A percentile compares a stretch with the other conserved stretches of the same genome.
Conservation (phyloP, 495 filamentous ascomycete genomes). For the Penicillium atrosanguineum region DNA sequence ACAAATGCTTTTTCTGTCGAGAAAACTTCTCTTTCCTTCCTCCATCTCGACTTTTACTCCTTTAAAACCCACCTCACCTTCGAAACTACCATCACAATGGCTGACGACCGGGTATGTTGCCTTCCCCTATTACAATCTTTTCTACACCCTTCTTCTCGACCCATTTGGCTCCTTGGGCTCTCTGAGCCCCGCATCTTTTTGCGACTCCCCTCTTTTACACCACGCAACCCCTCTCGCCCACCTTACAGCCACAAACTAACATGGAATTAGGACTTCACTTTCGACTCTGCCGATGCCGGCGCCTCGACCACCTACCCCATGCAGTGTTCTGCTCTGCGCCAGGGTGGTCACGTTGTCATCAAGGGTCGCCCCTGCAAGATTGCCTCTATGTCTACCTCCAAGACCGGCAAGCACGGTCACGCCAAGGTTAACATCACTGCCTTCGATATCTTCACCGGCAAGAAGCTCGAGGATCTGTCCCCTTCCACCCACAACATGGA, state of each 20-base stretch:
- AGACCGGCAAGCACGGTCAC: constrained; percentile 99
- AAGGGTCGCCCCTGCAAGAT: constrained; percentile 99
- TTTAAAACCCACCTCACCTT: constrained; percentile 11
- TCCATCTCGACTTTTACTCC: constrained; percentile 15
- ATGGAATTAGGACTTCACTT: constrained; percentile 68
- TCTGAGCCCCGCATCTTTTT: constrained; percentile 36
- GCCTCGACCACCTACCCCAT: constrained; percentile 91
- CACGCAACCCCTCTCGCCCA: constrained; percentile 12
- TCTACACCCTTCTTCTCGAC: constrained; percentile 4
- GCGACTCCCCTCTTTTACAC: constrained; percentile 27
- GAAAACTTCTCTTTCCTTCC: constrained; percentile 28
- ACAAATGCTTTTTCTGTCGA: constrained; percentile 35
- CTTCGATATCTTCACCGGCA: constrained; percentile 98
- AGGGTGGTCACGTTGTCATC: constrained; percentile 98
- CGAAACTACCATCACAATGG: constrained; percentile 37
- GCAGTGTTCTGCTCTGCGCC: constrained; percentile 98
- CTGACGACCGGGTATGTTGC: constrained; percentile 39
- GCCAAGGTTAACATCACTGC: constrained; percentile 98
- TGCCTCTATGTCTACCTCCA: constrained; percentile 99
- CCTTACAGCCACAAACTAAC: neutral
- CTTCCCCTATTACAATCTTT: neutral
- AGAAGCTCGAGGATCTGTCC: constrained; percentile 99
- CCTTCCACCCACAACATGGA: constrained; percentile 99
- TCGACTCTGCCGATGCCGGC: constrained; percentile 90
- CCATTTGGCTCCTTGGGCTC: constrained; percentile 15